Evolutionary conservation across 192 early-diverging fungal genomes (phyloP), one percentile per base, ranked within the genome.

Genomic region (Entomortierella beljakovae): DNA sequence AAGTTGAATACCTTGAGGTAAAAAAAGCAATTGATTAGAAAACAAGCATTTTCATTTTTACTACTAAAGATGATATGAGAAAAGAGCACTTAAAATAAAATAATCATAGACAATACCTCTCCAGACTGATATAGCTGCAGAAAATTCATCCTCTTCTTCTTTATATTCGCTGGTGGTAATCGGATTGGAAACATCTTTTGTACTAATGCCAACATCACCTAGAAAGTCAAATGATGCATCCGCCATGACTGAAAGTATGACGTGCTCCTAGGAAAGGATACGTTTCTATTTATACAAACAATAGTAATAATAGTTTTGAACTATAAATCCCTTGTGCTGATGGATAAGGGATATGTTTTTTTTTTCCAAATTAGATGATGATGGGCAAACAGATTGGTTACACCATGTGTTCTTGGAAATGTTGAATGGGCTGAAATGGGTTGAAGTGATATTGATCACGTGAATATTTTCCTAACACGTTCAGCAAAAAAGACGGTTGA

Each of bases 1-100:
- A 10, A 97, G 88, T 51, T 92, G 88, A 66, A 95, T 88, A 7
- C 83, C 90, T 91, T 67, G 49, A 38, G 16, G 57, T 2, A 10
- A n/a, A 26, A 7, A 11, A 28, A 32, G 23, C 40, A 7, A 25
- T 48, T 33, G 46, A 8, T 28, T 22, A 25, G 40, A 42, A 7
- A 7, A 33, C 22, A 0, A 16, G 15, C 49, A n/a, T 18, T 23
- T 20, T 6, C 16, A 22, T 55, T 13, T 22, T 40, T 46, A 28
- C 49, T 35, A 23, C n/a, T 13, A 18, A 0, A 38, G 34, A 22
- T 49, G 23, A 22, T 50, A n/a, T 43, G 18, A 43, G 18, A 43
- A 18, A 18, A 9, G 10, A 43, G 18, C 18, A 43, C 28, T 11
- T 15, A 51, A 9, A 0, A 28, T 33, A 18, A 40, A 7, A 34